phyloP scores from a whole-genome alignment of 306 rosid species.

The Quillaja saponaria region DNA sequence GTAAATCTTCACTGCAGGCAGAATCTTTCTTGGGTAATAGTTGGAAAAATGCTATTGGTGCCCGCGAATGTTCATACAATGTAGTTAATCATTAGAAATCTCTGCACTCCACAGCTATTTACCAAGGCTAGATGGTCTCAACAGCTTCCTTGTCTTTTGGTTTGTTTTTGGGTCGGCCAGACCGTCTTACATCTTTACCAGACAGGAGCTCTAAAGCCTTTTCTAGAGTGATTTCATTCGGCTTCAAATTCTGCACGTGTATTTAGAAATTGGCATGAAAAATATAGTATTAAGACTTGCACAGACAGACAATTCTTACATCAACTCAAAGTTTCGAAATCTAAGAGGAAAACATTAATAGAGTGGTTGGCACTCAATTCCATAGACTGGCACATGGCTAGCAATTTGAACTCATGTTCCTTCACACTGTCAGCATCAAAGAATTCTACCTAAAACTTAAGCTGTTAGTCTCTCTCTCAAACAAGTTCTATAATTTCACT shows the following conservation, averaged over 20 bases:
- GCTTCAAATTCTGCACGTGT: slow-evolving; percentile 57
- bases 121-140: slow-evolving; percentile 35
- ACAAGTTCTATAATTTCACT: not conserved
- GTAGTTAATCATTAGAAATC: slow-evolving; percentile 19
- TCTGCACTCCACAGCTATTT: not conserved
- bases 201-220: slow-evolving; percentile 70
- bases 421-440: too few species aligned
- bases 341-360: not conserved
- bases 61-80: too few species aligned
- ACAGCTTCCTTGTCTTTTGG: slow-evolving; percentile 49
- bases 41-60: too few species aligned
- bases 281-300: slow-evolving; percentile 14
- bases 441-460: too few species aligned
- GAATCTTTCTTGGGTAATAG: too few species aligned
- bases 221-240: slow-evolving; percentile 58
- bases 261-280: slow-evolving; percentile 8
- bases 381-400: too few species aligned
- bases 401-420: too few species aligned
- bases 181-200: slow-evolving; percentile 41
- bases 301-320: not conserved
- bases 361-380: not conserved
- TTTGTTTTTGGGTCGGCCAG: slow-evolving; percentile 69
- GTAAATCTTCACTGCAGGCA: too few species aligned
- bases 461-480: not conserved
- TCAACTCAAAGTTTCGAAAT: not conserved